These are phyloP conservation scores for Batrachochytrium dendrobatidis DNA, from an alignment of 371 early-diverging fungal species.

Conservation along the genomic window DNA sequence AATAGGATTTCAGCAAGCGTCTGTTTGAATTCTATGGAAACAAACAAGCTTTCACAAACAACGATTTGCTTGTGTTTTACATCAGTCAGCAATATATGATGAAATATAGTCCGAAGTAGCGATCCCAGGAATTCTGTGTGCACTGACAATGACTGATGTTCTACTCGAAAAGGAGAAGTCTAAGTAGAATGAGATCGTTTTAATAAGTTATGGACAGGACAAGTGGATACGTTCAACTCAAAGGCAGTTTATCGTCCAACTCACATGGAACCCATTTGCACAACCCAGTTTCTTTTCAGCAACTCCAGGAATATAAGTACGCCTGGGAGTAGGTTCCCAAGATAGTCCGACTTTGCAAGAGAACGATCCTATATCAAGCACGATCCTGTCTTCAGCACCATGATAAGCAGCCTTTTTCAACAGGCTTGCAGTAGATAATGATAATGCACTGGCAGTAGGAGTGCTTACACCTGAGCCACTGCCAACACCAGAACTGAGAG, in stretches of 20 bases:
- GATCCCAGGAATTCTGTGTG: neutral
- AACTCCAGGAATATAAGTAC: neutral
- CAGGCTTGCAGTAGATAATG: neutral
- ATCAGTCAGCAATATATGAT: neutral
- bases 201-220: too few relatives aligned
- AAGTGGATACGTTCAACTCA: too few relatives aligned
- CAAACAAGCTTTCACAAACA: neutral
- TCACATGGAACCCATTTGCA: too few relatives aligned
- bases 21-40: constrained; percentile 1
- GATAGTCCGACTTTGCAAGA: neutral
- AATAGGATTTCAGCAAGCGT: neutral
- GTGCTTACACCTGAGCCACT: too few relatives aligned
- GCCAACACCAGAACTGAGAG: too few relatives aligned
- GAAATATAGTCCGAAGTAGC: neutral
- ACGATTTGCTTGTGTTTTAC: constrained; percentile 1
- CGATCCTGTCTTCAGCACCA: constrained; percentile 1
- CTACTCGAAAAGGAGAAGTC: too few relatives aligned
- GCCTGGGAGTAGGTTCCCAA: neutral
- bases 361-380: neutral
- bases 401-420: neutral
- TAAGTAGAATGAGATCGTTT: too few relatives aligned
- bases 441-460: too few relatives aligned
- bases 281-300: too few relatives aligned
- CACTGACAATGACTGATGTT: neutral
- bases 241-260: too few relatives aligned